These are phyloP conservation scores for Gleditsia sinensis DNA, from an alignment of 306 rosid species.

Conservation along the genomic window DNA sequence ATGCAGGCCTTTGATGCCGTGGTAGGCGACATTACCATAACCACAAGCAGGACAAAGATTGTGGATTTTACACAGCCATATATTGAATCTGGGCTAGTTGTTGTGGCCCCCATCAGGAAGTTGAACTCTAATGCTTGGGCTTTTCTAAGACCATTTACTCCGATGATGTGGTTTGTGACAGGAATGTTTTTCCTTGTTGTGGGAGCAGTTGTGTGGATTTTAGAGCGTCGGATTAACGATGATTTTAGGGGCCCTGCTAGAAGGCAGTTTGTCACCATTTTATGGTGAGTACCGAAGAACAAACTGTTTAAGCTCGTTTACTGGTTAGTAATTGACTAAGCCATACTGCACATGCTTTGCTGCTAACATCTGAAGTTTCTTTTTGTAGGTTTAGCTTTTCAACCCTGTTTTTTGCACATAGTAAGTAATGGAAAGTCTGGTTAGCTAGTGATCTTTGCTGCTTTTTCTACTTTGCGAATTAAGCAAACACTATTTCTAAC, in stretches of 20 bases:
- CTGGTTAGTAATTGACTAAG: too few relatives aligned
- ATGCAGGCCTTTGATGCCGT: constrained; percentile 67
- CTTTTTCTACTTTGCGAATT: too few relatives aligned
- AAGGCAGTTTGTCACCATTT: constrained; percentile 60
- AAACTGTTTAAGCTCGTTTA: background rate
- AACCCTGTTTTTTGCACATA: constrained; percentile 72
- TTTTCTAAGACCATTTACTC: constrained; percentile 72
- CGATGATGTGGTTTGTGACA: constrained; percentile 69
- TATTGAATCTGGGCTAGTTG: constrained; percentile 76
- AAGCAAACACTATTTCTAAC: background rate
- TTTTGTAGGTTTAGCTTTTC: constrained; percentile 70
- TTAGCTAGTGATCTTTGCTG: background rate
- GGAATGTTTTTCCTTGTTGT: constrained; percentile 61
- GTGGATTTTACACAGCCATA: constrained; percentile 86
- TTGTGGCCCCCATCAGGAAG: constrained; percentile 64
- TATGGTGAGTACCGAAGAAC: constrained; percentile 49
- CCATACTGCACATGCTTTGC: background rate
- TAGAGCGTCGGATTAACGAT: constrained; percentile 74
- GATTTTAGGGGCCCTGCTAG: constrained; percentile 77
- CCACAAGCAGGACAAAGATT: constrained; percentile 67
- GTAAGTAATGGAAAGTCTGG: constrained; percentile 46
- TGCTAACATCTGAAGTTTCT: constrained; percentile 18
- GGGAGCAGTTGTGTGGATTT: constrained; percentile 76
- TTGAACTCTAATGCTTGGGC: constrained; percentile 72
- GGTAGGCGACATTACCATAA: constrained; percentile 76